Conservation (phyloP, 257 asterid genomes). For the Perilla frutescens region DNA sequence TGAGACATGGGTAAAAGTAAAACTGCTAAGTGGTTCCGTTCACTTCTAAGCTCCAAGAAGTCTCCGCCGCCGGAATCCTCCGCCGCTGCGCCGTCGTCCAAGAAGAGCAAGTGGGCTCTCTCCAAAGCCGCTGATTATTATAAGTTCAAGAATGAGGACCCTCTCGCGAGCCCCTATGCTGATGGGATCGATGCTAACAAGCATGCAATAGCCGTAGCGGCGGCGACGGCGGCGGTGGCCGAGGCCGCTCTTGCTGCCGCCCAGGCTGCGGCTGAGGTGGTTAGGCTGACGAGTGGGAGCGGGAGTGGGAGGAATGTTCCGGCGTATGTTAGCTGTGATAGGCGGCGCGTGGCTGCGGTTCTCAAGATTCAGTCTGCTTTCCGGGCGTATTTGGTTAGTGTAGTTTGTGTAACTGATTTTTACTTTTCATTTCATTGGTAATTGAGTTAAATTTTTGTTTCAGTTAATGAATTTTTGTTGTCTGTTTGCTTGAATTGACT, state of each 20-base stretch:
- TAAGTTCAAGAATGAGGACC: conserved; percentile 29
- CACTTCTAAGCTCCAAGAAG: conserved; percentile 56
- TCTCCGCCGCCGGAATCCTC: conserved; percentile 28
- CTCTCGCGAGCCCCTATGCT: conserved; percentile 38
- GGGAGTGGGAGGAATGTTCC: conserved; percentile 39
- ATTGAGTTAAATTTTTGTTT: no score
- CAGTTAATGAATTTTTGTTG: no score
- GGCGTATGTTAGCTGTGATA: conserved; percentile 34
- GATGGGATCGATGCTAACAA: conserved; percentile 68
- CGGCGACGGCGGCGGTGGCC: conserved; percentile 88
- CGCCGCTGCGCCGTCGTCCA: conserved; percentile 23
- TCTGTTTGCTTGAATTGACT: background rate
- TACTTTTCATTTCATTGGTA: background rate
- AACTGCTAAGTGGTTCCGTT: conserved; percentile 65
- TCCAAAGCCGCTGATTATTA: conserved; percentile 36
- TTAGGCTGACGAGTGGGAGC: conserved; percentile 61
- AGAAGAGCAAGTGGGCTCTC: conserved; percentile 38
- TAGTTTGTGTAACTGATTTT: background rate
- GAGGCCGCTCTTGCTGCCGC: conserved; percentile 94
- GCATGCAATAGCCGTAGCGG: conserved; percentile 90
- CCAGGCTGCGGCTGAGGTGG: conserved; percentile 92
- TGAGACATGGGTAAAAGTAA: conserved; percentile 88
- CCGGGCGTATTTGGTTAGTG: conserved; percentile 79
- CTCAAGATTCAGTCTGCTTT: conserved; percentile 82
- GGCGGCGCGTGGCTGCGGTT: conserved; percentile 68